Base-by-base conservation (phyloP, 805 yeast genomes). In the Suhomyces vadensis region DNA sequence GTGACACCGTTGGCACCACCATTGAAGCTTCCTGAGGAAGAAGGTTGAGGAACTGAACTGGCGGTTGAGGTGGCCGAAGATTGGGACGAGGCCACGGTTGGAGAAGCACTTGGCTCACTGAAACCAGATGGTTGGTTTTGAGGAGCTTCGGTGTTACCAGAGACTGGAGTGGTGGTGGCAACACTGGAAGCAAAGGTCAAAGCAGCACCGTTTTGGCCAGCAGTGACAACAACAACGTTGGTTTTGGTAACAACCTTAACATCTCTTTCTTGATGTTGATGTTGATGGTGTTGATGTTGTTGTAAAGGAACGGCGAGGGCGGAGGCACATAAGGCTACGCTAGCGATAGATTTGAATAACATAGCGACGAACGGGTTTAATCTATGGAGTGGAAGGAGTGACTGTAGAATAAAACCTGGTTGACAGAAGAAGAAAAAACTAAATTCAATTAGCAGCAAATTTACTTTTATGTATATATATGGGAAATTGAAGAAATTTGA, bases 1-100 rank as follows among this genome's bases (percentile, higher is more conserved):
- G 90, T 81, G 57, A 87, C 75, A 77, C 94, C 95, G 67, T 77
- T 80, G 50, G 83, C 74, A 48, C 78, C 75, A 21, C 47, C 46
- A 22, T 16, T 13, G 39, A 29, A 41, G 20, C 31, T 10, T 7
- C 41, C 42, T 21, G 51, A 21, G 11, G 48, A 23, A 16, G 48
- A 25, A 9, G 54, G 38, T 11, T 39, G 36, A 21, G 47, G 17
- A 21, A 31, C 27, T 26, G 51, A 41, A 16, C 48, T 13, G 9
- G 29, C 26, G 22, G 53, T 31, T n/a, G 53, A 39, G 16, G 54
- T 26, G 14, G 44, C 11, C 23, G 53, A 41, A 33, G 55, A 43
- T 13, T 49, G 14, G 19, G 44, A 21, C 19, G 46, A 19, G 22
- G 42, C 42, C n/a, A n/a, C 20, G 9, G 33, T 14, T 10, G 54